A percentile compares a stretch with the other conserved stretches of the same genome.
Conservation (phyloP, 2,329 filamentous ascomycete genomes). For the Corinectria fuckeliana region DNA sequence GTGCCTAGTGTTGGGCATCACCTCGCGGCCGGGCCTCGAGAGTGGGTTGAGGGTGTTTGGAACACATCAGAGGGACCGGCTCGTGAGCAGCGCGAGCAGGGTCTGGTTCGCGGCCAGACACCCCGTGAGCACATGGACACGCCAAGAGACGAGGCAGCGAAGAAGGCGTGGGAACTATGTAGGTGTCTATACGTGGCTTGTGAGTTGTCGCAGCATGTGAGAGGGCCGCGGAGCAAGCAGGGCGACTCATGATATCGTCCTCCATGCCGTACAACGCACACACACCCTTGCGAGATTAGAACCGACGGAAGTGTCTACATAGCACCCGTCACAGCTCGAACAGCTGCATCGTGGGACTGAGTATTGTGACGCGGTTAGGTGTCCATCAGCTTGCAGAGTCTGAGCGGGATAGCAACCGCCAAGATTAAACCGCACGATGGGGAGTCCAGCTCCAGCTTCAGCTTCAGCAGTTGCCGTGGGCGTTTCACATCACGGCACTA, state of each 20-base stretch:
- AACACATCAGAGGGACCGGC: background rate
- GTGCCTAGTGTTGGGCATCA: background rate
- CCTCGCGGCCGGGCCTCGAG: background rate
- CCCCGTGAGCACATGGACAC: conserved; percentile 8
- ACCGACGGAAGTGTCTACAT: background rate
- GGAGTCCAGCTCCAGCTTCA: conserved; percentile 17
- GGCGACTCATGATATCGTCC: background rate
- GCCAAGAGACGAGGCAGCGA: background rate
- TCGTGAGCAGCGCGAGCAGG: background rate
- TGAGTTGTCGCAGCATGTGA: background rate
- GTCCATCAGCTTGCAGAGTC: conserved; percentile 1
- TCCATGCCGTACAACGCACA: background rate
- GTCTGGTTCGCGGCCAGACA: conserved; percentile 3
- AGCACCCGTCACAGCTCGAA: conserved; percentile 3
- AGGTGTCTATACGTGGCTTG: conserved; percentile 13
- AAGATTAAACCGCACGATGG: conserved; percentile 24
- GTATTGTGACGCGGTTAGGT: background rate
- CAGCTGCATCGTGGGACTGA: conserved; percentile 8
- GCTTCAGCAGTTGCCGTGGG: conserved; percentile 18
- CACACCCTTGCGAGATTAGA: background rate
- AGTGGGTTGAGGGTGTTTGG: background rate
- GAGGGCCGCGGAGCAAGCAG: background rate
- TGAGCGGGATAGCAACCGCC: conserved; percentile 21
- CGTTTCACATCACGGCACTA: background rate
- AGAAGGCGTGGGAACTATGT: conserved; percentile 1